Conservation (phyloP, 306 rosid genomes). For the Fagus crenata region DNA sequence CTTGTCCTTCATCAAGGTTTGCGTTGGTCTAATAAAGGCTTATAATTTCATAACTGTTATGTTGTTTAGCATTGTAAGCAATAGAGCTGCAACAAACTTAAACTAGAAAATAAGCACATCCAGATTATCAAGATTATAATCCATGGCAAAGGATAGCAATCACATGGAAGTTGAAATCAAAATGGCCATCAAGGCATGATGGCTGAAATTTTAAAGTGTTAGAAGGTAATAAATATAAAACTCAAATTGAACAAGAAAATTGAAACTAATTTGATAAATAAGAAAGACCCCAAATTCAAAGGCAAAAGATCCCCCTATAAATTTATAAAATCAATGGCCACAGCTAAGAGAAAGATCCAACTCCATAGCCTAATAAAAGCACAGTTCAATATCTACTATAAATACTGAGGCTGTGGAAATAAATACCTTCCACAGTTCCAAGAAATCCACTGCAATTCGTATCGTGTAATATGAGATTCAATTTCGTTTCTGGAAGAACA, state of each 20-base stretch:
- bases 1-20: neutral
- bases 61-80: conserved; percentile 3
- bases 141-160: conserved; percentile 10
- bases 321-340: neutral
- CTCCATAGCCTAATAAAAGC: conserved; percentile 7
- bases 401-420: conserved; percentile 33
- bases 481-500: conserved; percentile 47
- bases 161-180: neutral
- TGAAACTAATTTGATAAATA: conserved; percentile 8
- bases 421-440: conserved; percentile 70
- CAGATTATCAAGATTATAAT: conserved; percentile 3
- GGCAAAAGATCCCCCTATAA: conserved; percentile 7
- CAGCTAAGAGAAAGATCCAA: neutral
- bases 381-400: conserved; percentile 5
- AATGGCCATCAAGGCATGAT: neutral
- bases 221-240: conserved; percentile 3
- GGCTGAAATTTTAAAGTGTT: conserved; percentile 12
- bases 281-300: conserved; percentile 7
- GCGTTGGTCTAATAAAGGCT: neutral
- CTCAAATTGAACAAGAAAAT: neutral
- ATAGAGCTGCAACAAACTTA: conserved; percentile 9
- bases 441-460: conserved; percentile 72
- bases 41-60: neutral
- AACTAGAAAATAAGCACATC: neutral
- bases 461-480: conserved; percentile 40